Evolutionary conservation across 768 basidiomycete genomes (phyloP).

Genomic region (Termitomyces sp.): DNA sequence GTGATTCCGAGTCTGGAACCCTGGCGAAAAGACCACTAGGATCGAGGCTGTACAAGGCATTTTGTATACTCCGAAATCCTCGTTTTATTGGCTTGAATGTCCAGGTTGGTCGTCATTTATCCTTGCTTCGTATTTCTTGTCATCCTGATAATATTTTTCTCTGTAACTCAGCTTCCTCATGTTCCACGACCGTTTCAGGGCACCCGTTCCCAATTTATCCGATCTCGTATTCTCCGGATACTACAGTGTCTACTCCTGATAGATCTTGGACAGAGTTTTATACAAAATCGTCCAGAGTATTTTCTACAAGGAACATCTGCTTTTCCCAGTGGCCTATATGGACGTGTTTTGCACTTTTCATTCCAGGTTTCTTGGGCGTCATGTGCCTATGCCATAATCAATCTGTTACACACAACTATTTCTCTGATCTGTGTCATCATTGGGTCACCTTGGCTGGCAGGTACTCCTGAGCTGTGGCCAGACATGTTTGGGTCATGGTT

Average conservation of each 20-base stretch:
- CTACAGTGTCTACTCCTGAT: conserved; percentile 2
- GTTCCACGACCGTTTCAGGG: background rate
- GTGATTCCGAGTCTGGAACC: background rate
- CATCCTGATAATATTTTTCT: background rate
- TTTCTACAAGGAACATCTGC: conserved; percentile 2
- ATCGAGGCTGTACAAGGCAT: background rate
- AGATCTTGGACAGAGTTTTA: conserved; percentile 5
- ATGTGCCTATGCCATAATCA: background rate
- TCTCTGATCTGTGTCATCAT: background rate
- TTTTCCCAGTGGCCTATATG: conserved; percentile 1
- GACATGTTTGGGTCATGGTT: conserved; percentile 4
- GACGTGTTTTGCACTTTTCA: background rate
- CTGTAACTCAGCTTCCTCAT: background rate
- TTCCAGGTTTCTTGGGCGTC: background rate
- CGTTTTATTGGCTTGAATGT: conserved; percentile 5
- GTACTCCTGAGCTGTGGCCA: conserved; percentile 3
- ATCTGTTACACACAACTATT: background rate
- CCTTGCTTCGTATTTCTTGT: background rate
- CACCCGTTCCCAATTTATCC: background rate
- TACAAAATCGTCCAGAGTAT: background rate
- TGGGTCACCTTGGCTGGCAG: background rate
- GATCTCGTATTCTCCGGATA: conserved; percentile 2
- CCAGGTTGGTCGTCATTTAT: background rate
- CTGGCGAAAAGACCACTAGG: background rate
- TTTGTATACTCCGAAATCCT: conserved; percentile 2